Base-by-base conservation (phyloP, 208 protist genomes). In the Trypanosoma avium region DNA sequence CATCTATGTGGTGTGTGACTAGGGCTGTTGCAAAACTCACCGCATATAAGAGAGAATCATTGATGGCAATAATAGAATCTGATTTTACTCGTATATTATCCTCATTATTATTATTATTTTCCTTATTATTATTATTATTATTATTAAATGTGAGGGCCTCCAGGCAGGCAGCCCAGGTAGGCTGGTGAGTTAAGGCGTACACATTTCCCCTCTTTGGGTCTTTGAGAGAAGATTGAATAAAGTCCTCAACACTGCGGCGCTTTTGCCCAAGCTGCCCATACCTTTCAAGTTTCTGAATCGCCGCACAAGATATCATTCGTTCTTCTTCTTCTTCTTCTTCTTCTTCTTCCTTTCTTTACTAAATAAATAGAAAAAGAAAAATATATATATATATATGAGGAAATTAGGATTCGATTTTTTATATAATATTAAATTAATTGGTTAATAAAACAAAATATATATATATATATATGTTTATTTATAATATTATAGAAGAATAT, bases 231-330 rank as follows among this genome's bases (percentile, higher is more conserved):
- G 79, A 77, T 1, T 67, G 27, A 19, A 96, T 66, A 67, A 90
- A 93, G 60, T 96, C 81, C 24, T 84, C 78, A 10, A 81, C 66
- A 61, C 50, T 83, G 63, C 78, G 69, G 4, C 86, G 84, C 73
- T 93, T 93, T 13, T 89, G 75, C 19, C 75, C 86, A 33, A 96
- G 77, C 58, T 86, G 71, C 29, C 86, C 90, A 58, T 96, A 96
- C 4, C 90, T 82, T 74, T 96, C 86, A 26, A 96, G 67, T 61
- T 92, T 92, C 56, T 96, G 90, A 53, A 96, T 86, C 0, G 90
- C 82, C 1, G 85, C 82, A 49, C 84, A 90, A 10, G 89, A 85
- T 22, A 95, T 72, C 89, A 95, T 94, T 7, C 32, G 26, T 26
- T 10, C 9, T 43, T n/a, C 29, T 43, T 27, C 8, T 24, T n/a